phyloP scores from a whole-genome alignment of 306 rosid genomes.

The Malus orientalis region DNA sequence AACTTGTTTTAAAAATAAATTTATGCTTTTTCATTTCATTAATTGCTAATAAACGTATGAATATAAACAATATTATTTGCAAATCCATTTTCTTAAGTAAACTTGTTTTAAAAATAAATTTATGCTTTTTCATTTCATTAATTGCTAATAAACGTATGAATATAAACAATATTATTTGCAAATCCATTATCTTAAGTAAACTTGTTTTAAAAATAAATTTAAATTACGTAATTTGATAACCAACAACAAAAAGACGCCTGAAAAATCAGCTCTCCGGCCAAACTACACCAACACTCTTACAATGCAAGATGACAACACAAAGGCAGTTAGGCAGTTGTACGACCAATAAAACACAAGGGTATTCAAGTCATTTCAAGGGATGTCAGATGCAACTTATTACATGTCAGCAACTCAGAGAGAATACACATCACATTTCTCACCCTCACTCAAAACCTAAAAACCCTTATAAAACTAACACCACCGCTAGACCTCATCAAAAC shows the following conservation, averaged over 20 bases:
- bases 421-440: background rate
- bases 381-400: background rate
- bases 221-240: too few relatives aligned
- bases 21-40: background rate
- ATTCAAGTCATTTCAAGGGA: background rate
- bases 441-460: background rate
- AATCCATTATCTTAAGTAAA: too few relatives aligned
- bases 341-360: background rate
- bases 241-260: too few relatives aligned
- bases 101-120: too few relatives aligned
- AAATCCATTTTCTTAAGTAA: too few relatives aligned
- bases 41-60: background rate
- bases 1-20: too few relatives aligned
- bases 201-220: too few relatives aligned
- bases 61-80: too few relatives aligned
- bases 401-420: conserved; percentile 13
- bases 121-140: background rate
- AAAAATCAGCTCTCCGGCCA: too few relatives aligned
- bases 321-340: background rate
- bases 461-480: background rate
- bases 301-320: too few relatives aligned
- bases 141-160: background rate
- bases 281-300: too few relatives aligned
- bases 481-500: background rate
- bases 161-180: too few relatives aligned